These are phyloP conservation scores for Helenozyma rhizophorensis DNA, from an alignment of 805 yeast genomes.

Conservation along the genomic window DNA sequence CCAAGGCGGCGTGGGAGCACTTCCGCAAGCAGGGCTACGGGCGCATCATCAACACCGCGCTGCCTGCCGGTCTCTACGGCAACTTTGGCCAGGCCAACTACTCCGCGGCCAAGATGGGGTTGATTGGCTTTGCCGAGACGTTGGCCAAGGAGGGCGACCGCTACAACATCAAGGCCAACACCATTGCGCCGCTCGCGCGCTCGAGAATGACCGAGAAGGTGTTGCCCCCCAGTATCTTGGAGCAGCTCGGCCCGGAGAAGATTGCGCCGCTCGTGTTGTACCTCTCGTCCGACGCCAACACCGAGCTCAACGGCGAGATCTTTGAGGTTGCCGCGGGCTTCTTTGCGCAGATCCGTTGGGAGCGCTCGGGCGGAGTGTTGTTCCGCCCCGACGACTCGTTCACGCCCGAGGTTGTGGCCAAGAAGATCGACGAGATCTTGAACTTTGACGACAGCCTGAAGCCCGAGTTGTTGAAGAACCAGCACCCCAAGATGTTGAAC, in stretches of 20 bases:
- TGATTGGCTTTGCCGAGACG: constrained; percentile 90
- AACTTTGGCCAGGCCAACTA: constrained; percentile 96
- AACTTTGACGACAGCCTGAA: constrained; percentile 58
- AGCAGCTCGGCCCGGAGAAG: constrained; percentile 77
- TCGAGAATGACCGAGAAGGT: constrained; percentile 94
- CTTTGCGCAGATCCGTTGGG: constrained; percentile 91
- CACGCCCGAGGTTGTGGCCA: constrained; percentile 81
- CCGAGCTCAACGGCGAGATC: constrained; percentile 62
- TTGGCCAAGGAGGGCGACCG: constrained; percentile 90
- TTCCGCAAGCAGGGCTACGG: constrained; percentile 83
- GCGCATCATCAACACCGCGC: constrained; percentile 86
- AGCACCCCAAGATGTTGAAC: constrained; percentile 68
- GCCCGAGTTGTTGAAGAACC: constrained; percentile 44
- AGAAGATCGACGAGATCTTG: constrained; percentile 57
- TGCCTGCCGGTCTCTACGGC: constrained; percentile 96
- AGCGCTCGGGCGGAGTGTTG: constrained; percentile 80
- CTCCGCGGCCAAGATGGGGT: constrained; percentile 86
- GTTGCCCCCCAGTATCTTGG: constrained; percentile 79
- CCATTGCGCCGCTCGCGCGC: constrained; percentile 92
- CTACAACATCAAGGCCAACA: constrained; percentile 78
- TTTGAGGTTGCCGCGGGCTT: constrained; percentile 95
- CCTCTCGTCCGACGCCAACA: constrained; percentile 58
- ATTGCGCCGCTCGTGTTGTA: constrained; percentile 88
- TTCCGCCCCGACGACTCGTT: constrained; percentile 74
- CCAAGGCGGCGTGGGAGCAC: constrained; percentile 90